phyloP scores from a whole-genome alignment of 2,329 filamentous ascomycete species.

The Metarhizium sp. region DNA sequence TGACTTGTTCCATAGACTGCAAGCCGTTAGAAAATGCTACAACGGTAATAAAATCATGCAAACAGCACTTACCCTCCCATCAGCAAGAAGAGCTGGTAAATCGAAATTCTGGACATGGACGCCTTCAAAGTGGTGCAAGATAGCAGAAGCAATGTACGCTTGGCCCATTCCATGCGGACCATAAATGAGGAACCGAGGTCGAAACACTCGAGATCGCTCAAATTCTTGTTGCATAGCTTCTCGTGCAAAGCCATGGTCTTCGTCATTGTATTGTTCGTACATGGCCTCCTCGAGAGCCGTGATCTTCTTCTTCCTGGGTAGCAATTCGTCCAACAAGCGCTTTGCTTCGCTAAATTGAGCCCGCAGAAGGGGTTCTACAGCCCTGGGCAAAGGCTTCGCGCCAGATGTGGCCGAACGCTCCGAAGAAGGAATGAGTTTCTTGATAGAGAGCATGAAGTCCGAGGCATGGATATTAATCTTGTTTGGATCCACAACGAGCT shows the following conservation, averaged over 20 bases:
- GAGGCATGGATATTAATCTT: constrained; percentile 82
- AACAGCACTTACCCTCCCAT: constrained; percentile 56
- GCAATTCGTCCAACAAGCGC: constrained; percentile 58
- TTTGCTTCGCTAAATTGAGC: constrained; percentile 63
- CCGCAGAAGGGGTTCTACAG: constrained; percentile 72
- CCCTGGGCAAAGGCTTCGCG: constrained; percentile 68
- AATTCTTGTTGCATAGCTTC: constrained; percentile 72
- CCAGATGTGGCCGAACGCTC: constrained; percentile 81
- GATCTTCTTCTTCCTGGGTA: constrained; percentile 77
- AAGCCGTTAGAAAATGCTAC: constrained; percentile 11
- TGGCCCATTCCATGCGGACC: constrained; percentile 91
- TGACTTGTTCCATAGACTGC: constrained; percentile 70
- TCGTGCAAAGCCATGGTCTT: constrained; percentile 73
- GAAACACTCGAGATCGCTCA: constrained; percentile 77
- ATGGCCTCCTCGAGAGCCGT: constrained; percentile 92
- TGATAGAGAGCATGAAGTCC: constrained; percentile 95
- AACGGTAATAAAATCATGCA: background rate
- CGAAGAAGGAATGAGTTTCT: constrained; percentile 92
- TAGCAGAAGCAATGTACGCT: constrained; percentile 72
- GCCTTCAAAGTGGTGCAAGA: constrained; percentile 86
- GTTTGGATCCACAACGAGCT: constrained; percentile 76
- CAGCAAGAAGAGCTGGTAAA: constrained; percentile 74
- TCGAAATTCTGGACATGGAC: constrained; percentile 94
- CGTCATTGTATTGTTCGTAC: constrained; percentile 76
- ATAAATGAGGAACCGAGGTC: constrained; percentile 75